Percentiles rank a stretch among this genome's conserved stretches.
phyloP scores from a whole-genome alignment of 108 stramenopile genomes.

The Cyclostephanos tholiformis region DNA sequence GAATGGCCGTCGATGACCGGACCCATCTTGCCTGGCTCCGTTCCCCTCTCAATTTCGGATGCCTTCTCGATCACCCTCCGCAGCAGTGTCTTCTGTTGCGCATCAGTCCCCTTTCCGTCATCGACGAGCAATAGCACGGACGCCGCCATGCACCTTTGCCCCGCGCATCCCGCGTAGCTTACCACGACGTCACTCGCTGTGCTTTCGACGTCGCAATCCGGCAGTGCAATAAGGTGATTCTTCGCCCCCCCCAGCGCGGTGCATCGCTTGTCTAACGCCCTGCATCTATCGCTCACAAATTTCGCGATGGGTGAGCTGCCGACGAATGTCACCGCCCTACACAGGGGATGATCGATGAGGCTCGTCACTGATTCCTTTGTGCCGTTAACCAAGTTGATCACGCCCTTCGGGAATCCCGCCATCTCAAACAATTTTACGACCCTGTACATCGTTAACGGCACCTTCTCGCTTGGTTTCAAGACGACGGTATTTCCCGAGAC shows the following conservation, averaged over 20 bases:
- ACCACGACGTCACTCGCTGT: conserved; percentile 91
- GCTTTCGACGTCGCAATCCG: conserved; percentile 74
- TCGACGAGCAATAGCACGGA: conserved; percentile 91
- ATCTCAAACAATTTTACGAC: conserved; percentile 62
- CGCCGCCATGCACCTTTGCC: conserved; percentile 95
- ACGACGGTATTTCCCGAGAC: conserved; percentile 91
- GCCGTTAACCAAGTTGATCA: conserved; percentile 84
- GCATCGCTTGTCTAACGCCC: conserved; percentile 82
- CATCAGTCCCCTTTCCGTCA: conserved; percentile 32
- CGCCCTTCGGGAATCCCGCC: conserved; percentile 88
- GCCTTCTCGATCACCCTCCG: conserved; percentile 73
- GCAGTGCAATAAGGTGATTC: conserved; percentile 95
- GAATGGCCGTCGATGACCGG: conserved; percentile 88
- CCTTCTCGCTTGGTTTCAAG: conserved; percentile 88
- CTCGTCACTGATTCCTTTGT: conserved; percentile 63
- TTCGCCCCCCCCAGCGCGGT: conserved; percentile 96
- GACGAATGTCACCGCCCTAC: conserved; percentile 92
- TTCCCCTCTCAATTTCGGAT: conserved; percentile 73
- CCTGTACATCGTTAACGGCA: conserved; percentile 84
- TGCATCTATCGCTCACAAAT: conserved; percentile 76
- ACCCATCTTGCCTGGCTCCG: conserved; percentile 83
- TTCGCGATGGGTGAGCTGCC: conserved; percentile 90
- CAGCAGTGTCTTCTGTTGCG: conserved; percentile 57
- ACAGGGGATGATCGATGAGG: conserved; percentile 70
- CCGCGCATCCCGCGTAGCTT: conserved; percentile 89